Conservation (phyloP, 805 yeast species). For the Blastobotrys mokoenaii region DNA sequence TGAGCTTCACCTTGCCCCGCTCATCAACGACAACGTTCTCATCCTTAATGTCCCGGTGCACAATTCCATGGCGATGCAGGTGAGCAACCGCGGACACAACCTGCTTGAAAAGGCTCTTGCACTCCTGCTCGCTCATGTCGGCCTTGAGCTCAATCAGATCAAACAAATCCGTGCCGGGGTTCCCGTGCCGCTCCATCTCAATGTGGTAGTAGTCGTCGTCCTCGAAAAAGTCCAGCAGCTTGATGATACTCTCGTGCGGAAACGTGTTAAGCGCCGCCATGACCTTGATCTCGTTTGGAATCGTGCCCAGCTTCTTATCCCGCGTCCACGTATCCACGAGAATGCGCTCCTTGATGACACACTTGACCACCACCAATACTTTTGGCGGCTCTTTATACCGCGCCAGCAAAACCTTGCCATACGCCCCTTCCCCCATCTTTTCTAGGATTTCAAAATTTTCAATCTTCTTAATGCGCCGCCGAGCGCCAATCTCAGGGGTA, state of each 20-base stretch:
- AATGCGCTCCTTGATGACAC: constrained; percentile 86
- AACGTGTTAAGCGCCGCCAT: constrained; percentile 58
- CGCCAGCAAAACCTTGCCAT: constrained; percentile 85
- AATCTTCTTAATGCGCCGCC: constrained; percentile 62
- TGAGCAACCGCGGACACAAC: constrained; percentile 72
- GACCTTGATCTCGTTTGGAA: constrained; percentile 93
- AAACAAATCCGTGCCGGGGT: constrained; percentile 85
- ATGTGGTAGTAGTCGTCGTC: constrained; percentile 83
- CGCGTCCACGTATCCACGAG: constrained; percentile 97
- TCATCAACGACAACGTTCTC: constrained; percentile 81
- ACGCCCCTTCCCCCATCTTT: constrained; percentile 92
- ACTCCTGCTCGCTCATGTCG: constrained; percentile 71
- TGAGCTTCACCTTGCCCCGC: constrained; percentile 65
- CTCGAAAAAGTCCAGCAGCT: constrained; percentile 84
- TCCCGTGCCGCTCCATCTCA: constrained; percentile 86
- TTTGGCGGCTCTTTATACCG: constrained; percentile 53
- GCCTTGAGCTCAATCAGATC: constrained; percentile 84
- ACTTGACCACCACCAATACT: constrained; percentile 71
- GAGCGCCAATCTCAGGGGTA: constrained; percentile 44
- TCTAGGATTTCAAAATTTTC: constrained; percentile 63
- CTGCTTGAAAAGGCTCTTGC: constrained; percentile 70
- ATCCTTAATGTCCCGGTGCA: constrained; percentile 91
- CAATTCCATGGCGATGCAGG: constrained; percentile 77
- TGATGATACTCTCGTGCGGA: constrained; percentile 83
- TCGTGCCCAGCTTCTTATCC: constrained; percentile 82